A percentile compares a stretch with the other conserved stretches of the same genome.
phyloP scores from a whole-genome alignment of 2,329 filamentous ascomycete genomes.

The Ophiostoma sp. region DNA sequence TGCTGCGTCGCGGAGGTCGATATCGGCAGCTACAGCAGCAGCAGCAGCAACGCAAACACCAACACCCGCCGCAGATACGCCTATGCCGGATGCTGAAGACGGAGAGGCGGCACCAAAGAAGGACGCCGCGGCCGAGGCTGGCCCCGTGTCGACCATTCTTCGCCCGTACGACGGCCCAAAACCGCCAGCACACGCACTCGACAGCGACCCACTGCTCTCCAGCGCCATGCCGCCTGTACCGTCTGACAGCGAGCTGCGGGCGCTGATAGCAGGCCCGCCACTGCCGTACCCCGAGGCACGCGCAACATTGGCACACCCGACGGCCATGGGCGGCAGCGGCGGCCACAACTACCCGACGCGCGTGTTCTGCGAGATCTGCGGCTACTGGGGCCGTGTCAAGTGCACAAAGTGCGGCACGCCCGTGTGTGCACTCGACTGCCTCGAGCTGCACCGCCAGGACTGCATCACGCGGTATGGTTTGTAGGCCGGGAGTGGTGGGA shows the following conservation, averaged over 20 bases:
- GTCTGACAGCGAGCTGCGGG: constrained; percentile 56
- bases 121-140: background rate
- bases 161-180: constrained; percentile 33
- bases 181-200: constrained; percentile 42
- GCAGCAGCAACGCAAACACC: background rate
- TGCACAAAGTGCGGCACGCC: constrained; percentile 73
- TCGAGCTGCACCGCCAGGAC: constrained; percentile 66
- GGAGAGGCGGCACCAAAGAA: background rate
- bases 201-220: constrained; percentile 53
- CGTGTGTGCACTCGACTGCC: constrained; percentile 71
- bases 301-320: constrained; percentile 15
- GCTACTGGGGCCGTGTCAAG: constrained; percentile 72
- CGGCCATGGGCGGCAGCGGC: background rate
- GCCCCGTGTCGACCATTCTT: constrained; percentile 31
- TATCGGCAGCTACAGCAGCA: constrained; percentile 13
- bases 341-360: constrained; percentile 50
- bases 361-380: constrained; percentile 71
- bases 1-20: constrained; percentile 13
- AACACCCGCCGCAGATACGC: constrained; percentile 31
- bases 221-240: constrained; percentile 55
- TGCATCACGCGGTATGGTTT: constrained; percentile 60
- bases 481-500: constrained; percentile 26
- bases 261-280: constrained; percentile 58
- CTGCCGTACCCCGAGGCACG: constrained; percentile 59
- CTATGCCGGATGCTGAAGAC: constrained; percentile 38